phyloP scores from a whole-genome alignment of 306 rosid genomes.

The Cucumis hystrix region DNA sequence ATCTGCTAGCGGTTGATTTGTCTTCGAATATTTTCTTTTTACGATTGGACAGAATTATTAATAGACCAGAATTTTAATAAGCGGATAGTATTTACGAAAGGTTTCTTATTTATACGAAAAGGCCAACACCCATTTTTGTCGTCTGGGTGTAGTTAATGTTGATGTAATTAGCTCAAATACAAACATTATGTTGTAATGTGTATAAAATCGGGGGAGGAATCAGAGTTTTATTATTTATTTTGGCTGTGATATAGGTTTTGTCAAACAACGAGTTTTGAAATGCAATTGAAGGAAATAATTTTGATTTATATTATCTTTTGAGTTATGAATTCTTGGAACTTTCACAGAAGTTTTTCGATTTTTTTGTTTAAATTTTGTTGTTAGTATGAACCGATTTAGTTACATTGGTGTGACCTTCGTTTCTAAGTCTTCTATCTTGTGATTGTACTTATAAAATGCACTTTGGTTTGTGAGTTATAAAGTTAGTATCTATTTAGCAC shows the following conservation, averaged over 20 bases:
- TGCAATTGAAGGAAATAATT: background rate
- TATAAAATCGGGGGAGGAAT: constrained; percentile 2
- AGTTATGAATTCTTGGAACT: too few species aligned
- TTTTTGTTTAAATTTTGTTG: too few species aligned
- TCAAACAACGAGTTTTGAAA: background rate
- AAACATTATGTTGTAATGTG: background rate
- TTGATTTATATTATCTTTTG: background rate
- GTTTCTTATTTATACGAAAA: background rate
- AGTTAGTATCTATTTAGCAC: too few species aligned
- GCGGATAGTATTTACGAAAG: background rate
- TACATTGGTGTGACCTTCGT: too few species aligned
- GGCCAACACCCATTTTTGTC: constrained; percentile 25
- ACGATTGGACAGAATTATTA: background rate
- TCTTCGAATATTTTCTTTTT: background rate
- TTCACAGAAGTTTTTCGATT: too few species aligned
- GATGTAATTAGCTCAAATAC: background rate
- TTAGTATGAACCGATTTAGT: too few species aligned
- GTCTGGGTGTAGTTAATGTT: constrained; percentile 15
- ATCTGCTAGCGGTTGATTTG: constrained; percentile 26
- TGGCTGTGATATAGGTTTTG: background rate
- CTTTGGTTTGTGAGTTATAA: too few species aligned
- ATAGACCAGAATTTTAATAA: background rate
- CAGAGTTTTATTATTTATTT: background rate
- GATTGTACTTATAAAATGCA: too few species aligned
- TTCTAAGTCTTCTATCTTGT: too few species aligned